These are phyloP conservation scores for Draba incana DNA, from an alignment of 345 rosid species.

Conservation along the genomic window DNA sequence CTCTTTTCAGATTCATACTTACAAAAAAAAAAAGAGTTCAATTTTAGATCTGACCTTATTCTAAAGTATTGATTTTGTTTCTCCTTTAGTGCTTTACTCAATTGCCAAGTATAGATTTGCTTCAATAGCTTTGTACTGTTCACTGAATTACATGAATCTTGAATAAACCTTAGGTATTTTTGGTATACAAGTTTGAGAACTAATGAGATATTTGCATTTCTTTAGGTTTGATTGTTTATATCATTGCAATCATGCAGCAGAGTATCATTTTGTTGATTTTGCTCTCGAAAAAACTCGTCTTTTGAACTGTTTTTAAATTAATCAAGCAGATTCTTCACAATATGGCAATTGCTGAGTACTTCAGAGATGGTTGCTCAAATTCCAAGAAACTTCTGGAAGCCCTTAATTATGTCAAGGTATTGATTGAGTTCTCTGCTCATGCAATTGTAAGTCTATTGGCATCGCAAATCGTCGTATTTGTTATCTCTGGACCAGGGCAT, in stretches of 20 bases:
- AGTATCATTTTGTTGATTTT: background rate
- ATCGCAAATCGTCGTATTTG: no score
- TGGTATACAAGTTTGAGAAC: no score
- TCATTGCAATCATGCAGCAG: background rate
- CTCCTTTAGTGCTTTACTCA: background rate
- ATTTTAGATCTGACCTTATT: constrained; percentile 21
- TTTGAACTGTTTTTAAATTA: constrained; percentile 29
- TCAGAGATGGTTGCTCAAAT: constrained; percentile 72
- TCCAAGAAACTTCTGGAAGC: constrained; percentile 72
- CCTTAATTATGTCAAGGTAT: constrained; percentile 77
- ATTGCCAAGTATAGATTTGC: constrained; percentile 1
- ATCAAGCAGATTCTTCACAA: constrained; percentile 79
- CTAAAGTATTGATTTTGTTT: background rate
- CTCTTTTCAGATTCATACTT: constrained; percentile 3
- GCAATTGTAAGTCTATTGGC: no score
- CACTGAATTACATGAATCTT: background rate
- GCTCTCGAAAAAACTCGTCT: background rate
- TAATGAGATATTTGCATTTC: background rate
- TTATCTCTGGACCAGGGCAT: no score
- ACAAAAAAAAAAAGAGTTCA: background rate
- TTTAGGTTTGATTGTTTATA: background rate
- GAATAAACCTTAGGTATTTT: background rate
- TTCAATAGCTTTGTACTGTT: background rate
- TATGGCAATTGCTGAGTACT: constrained; percentile 79
- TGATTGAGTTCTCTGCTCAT: constrained; percentile 1